phyloP scores from a whole-genome alignment of 805 yeast species.

The Myxozyma neglecta region DNA sequence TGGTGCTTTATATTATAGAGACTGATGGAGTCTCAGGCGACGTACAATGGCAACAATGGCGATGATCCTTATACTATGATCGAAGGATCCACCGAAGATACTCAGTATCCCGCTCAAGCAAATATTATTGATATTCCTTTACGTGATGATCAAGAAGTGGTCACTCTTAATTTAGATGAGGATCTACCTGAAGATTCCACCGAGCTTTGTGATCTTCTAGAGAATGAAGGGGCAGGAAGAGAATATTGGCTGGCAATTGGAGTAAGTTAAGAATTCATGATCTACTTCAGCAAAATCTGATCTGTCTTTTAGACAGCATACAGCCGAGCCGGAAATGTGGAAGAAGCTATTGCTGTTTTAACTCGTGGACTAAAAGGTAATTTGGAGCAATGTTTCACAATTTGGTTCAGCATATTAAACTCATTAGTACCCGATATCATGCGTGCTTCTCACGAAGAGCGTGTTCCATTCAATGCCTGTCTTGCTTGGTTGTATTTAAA shows the following conservation, averaged over 20 bases:
- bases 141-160: constrained; percentile 75
- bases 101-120: constrained; percentile 3
- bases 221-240: constrained; percentile 72
- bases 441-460: constrained; percentile 44
- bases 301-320: constrained; percentile 53
- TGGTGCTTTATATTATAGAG: background rate
- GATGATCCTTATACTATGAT: constrained; percentile 10
- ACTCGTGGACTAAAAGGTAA: constrained; percentile 54
- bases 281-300: background rate
- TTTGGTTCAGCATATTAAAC: background rate
- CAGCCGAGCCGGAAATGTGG: constrained; percentile 56
- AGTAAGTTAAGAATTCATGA: constrained; percentile 18
- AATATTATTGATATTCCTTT: constrained; percentile 67
- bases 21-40: constrained; percentile 6
- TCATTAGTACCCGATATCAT: constrained; percentile 13
- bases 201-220: constrained; percentile 74
- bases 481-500: constrained; percentile 65
- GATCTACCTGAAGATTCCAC: constrained; percentile 89
- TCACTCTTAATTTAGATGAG: constrained; percentile 72
- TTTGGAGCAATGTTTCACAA: background rate
- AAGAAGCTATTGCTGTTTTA: constrained; percentile 65
- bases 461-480: constrained; percentile 57
- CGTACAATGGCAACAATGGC: background rate
- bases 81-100: background rate
- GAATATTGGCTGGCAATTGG: constrained; percentile 86